Base-by-base conservation (phyloP, 2,329 filamentous ascomycete genomes). In the Elsinoe perseae region DNA sequence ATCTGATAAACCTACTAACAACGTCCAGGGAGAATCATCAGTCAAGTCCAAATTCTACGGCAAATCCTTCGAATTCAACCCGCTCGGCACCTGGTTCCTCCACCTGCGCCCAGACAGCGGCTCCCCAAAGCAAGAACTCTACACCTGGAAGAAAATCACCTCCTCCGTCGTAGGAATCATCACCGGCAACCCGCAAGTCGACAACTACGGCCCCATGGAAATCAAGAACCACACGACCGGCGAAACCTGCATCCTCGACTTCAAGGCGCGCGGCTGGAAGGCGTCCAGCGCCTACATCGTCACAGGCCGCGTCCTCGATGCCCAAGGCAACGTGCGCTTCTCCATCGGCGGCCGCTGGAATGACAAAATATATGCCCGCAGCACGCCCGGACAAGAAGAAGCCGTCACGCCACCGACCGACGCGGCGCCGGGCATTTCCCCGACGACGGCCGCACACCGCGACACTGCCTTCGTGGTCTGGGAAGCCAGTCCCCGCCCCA, bases 81-180 rank as follows among this genome's bases (percentile, higher is more conserved):
- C 89, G 2, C 80, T 97, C 8, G 93, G 93, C 30, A 98, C 93
- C 6, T 98, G 93, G 93, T 98, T 97, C 75, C 75, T 97, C 59
- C 88, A 81, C 66, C 77, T 98, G 25, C 85, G 89, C 1, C 89
- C 91, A 0, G 77, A 82, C 2, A 89, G 86, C 2, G 86, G 84
- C 8, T 46, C 50, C 2, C 42, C 50, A 14, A 27, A 43, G 23
- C 66, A 70, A 54, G 93, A 98, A 63, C 76, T 96, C 1, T 98
- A 95, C 72, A 96, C 92, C 0, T 98, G 93, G 93, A 97, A 96
- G 74, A 98, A 98, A 74, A 90, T 96, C 16, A 97, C 91, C 0
- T 93, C 90, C 1, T 95, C 91, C 1, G 93, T 98, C n/a, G 85
- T 97, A 58, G 93, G 93, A 58, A 98, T 98, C 70, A 96, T 98